These are phyloP conservation scores for Saccharomyces pastorianus DNA, from an alignment of 1,139 yeast genomes.

Conservation along the genomic window DNA sequence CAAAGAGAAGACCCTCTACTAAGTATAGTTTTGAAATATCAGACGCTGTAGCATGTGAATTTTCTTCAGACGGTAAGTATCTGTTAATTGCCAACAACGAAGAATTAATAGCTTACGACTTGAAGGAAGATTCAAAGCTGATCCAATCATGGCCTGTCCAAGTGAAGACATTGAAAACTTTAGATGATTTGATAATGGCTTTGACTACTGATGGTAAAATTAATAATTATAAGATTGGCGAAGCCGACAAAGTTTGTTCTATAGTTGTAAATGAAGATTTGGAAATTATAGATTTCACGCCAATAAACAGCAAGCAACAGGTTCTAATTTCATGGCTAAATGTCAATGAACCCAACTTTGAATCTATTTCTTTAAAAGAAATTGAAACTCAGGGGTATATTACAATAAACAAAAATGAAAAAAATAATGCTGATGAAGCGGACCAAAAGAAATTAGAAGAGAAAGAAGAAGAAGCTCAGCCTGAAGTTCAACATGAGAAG, in stretches of 20 bases:
- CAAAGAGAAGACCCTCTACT: conserved; percentile 29
- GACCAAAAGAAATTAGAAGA: neutral
- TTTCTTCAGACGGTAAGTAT: conserved; percentile 18
- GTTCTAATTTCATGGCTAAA: conserved; percentile 30
- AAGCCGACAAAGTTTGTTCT: conserved; percentile 11
- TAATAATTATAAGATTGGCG: conserved; percentile 13
- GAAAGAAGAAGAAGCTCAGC: conserved; percentile 2
- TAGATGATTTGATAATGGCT: conserved; percentile 17
- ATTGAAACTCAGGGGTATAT: conserved; percentile 16
- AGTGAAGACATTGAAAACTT: conserved; percentile 15
- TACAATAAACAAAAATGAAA: conserved; percentile 13
- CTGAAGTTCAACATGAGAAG: conserved; percentile 3
- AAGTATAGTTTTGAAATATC: conserved; percentile 18
- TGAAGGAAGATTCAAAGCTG: conserved; percentile 9
- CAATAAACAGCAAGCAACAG: conserved; percentile 8
- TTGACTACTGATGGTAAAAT: conserved; percentile 19
- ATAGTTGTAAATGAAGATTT: conserved; percentile 18
- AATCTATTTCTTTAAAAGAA: conserved; percentile 16
- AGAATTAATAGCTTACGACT: conserved; percentile 16
- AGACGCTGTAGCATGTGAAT: conserved; percentile 15
- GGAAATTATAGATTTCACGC: conserved; percentile 23
- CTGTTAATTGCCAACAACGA: conserved; percentile 20
- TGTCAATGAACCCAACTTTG: conserved; percentile 30
- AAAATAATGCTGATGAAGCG: neutral
- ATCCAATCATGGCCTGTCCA: conserved; percentile 20